Evolutionary conservation across 2,329 filamentous ascomycete genomes (phyloP), one percentile per base, ranked within the genome.

Genomic region (Ceratocystis diversiconidia): DNA sequence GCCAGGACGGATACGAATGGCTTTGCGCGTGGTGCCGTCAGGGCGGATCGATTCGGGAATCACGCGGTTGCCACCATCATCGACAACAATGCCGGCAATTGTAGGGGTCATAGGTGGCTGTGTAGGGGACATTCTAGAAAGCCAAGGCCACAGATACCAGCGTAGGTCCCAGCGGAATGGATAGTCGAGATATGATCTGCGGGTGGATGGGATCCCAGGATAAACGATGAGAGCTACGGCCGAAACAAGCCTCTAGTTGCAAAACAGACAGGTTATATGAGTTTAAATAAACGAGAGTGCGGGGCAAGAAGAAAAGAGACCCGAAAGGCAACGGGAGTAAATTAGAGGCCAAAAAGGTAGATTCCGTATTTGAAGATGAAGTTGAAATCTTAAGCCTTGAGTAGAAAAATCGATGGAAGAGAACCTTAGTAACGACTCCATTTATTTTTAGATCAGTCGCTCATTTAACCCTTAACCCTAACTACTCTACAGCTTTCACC

Each of bases 1-100:
- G 64, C 94, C 95, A 0, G 94, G 92, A 36, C 90, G 85, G 68
- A 99, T 90, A 72, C 90, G 90, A 73, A 97, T 97, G 72, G 96
- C 92, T 73, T 89, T 95, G 66, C 94, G 85, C n/a, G 89, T 89
- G 62, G 88, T 90, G 66, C 94, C 94, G 73, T 99, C 94, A 28
- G 94, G 78, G 65, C 95, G 88, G 55, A 85, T 79, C 0, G 92
- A 97, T 55, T 92, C 84, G 30, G 94, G 94, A 66, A 99, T 97
- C 71, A 91, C 87, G 57, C 92, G 89, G 73, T 91, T 84, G 73
- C 94, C 95, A 70, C 84, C 89, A 69, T 76, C 74, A 73, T 92
- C 86, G 63, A 87, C 87, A 71, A 92, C 87, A 73, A 92, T 92
- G 70, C 89, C 89, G 50, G 89, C 30, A 3, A 60, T 55, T n/a